Base-by-base conservation (phyloP, 2,329 filamentous ascomycete species). In the Monilinia fructigena region DNA sequence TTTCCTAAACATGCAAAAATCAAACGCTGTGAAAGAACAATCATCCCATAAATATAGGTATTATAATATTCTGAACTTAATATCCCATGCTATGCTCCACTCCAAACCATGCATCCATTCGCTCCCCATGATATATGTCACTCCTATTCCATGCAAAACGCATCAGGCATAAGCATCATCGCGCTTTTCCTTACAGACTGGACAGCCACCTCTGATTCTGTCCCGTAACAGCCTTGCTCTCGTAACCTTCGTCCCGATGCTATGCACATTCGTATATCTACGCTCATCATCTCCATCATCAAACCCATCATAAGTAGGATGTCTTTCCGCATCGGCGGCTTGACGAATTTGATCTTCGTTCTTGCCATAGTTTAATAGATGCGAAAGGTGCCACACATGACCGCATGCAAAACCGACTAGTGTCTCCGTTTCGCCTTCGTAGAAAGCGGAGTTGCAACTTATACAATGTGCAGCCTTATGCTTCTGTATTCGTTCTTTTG, bases 211-310 rank as follows among this genome's bases (percentile, higher is more conserved):
- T 55, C 82, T 80, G 47, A 94, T 82, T 68, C 86, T 86, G 73
- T 93, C 90, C 71, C 88, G 84, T 68, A 97, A 78, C 65, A 97
- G 76, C 70, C 92, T 85, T 50, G 93, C 93, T 75, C 92, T 91
- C 70, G 91, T 95, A 38, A 97, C 92, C 78, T 97, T 97, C 40
- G 89, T 86, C 0, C 92, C 91, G 8, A 98, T 87, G 63, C 89
- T 91, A 66, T 89, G 82, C 10, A 84, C 83, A 65, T 76, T 77
- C 20, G 79, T 76, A 70, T 73, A 74, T 14, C 78, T 75, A 20
- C 78, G 80, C 47, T 81, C 79, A 52, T 79, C 77, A 38, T 88
- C 79, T 63, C 83, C 70, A 35, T 79, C 78, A 18, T 78, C 77
- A 11, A 71, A 70, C 16, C 60, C 52, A 3, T 73, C 75, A 42